These are phyloP conservation scores for Coemansia guatemalensis DNA, from an alignment of 192 early-diverging fungal species.

Conservation along the genomic window DNA sequence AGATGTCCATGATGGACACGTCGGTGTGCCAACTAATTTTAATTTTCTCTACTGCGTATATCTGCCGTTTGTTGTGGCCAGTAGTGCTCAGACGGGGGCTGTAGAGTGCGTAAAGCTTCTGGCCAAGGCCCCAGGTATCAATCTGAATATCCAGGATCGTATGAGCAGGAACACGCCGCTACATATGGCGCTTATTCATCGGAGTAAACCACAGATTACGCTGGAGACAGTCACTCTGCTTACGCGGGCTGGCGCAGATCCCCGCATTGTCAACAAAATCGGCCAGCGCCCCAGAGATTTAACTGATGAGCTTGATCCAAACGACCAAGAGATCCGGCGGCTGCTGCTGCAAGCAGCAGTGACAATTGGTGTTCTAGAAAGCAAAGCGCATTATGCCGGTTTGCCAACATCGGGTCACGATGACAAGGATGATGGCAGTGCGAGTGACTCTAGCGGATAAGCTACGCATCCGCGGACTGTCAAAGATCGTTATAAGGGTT, in stretches of 20 bases:
- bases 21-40: not conserved
- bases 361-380: slow-evolving; percentile 6
- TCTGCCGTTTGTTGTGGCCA: not conserved
- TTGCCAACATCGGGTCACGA: not conserved
- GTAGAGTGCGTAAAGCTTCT: slow-evolving; percentile 63
- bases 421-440: not conserved
- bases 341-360: slow-evolving; percentile 35
- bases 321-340: slow-evolving; percentile 32
- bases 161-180: slow-evolving; percentile 64
- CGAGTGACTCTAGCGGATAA: not conserved
- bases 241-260: slow-evolving; percentile 56
- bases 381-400: not conserved
- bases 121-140: slow-evolving; percentile 51
- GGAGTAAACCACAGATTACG: slow-evolving; percentile 55
- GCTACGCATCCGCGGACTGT: too few species aligned
- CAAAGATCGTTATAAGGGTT: not conserved
- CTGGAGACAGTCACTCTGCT: slow-evolving; percentile 63
- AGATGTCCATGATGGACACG: not conserved
- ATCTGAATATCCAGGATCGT: slow-evolving; percentile 58
- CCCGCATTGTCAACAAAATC: slow-evolving; percentile 39
- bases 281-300: slow-evolving; percentile 34
- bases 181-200: slow-evolving; percentile 64
- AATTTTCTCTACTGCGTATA: slow-evolving; percentile 23
- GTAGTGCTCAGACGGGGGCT: slow-evolving; percentile 57
- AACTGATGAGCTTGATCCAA: slow-evolving; percentile 10